Evolutionary conservation across 768 basidiomycete species (phyloP).

Genomic region (Amanita thiersii): DNA sequence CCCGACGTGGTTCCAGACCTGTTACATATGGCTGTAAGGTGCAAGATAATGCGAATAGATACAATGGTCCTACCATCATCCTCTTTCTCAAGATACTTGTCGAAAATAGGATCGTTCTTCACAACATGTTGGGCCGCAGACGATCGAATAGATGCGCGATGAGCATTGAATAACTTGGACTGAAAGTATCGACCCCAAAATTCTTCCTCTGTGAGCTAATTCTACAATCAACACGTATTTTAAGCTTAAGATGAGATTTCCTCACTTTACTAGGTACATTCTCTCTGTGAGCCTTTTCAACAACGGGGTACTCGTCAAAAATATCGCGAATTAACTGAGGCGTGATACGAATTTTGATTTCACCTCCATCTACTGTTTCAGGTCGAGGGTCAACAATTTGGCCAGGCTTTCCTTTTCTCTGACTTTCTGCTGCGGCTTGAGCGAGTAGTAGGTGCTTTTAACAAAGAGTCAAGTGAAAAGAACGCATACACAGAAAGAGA

Average conservation of each 20-base stretch:
- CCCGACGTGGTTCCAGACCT: constrained; percentile 76
- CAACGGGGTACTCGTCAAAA: constrained; percentile 96
- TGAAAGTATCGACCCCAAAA: constrained; percentile 99
- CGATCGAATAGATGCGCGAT: constrained; percentile 87
- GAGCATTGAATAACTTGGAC: constrained; percentile 90
- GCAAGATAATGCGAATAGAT: not conserved
- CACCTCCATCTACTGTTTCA: constrained; percentile 74
- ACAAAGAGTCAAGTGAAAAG: constrained; percentile 12
- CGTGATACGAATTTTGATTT: constrained; percentile 85
- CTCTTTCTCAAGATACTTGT: constrained; percentile 91
- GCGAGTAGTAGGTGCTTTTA: constrained; percentile 67
- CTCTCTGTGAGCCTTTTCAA: constrained; percentile 85
- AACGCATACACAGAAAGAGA: constrained; percentile 9
- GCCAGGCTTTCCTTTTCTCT: constrained; percentile 75
- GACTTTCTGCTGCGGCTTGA: constrained; percentile 64
- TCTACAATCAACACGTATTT: constrained; percentile 3
- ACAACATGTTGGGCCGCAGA: constrained; percentile 78
- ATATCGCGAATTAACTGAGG: constrained; percentile 92
- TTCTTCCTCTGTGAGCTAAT: constrained; percentile 77
- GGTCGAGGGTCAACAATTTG: constrained; percentile 86
- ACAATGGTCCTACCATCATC: constrained; percentile 70
- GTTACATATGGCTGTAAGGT: constrained; percentile 3
- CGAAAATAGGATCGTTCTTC: constrained; percentile 89
- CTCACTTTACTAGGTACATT: constrained; percentile 83
- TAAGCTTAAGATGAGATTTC: constrained; percentile 9